Evolutionary conservation across 1,139 yeast species (phyloP).

Genomic region (Taphrina communis): DNA sequence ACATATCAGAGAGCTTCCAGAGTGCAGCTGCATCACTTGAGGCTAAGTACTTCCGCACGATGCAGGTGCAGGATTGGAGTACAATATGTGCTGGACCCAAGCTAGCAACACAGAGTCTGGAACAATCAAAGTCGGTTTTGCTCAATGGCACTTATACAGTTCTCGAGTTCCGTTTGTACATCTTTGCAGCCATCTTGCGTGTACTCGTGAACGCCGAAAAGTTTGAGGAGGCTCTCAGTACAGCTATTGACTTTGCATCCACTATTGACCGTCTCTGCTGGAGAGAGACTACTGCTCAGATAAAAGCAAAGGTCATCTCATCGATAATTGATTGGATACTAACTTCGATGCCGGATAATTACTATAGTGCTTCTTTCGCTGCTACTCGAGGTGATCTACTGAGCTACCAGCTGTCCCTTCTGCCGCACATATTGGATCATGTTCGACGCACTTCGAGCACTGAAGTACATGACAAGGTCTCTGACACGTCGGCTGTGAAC

Average conservation of each 20-base stretch:
- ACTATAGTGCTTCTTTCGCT: background rate
- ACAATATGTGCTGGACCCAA: background rate
- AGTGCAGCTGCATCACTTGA: background rate
- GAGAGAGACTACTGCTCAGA: background rate
- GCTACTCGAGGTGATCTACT: slow-evolving; percentile 6
- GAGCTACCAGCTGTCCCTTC: background rate
- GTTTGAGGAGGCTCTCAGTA: background rate
- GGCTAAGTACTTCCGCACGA: background rate
- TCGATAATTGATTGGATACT: slow-evolving; percentile 1
- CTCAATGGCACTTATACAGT: background rate
- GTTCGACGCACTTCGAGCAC: background rate
- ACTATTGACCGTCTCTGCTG: background rate
- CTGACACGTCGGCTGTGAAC: background rate
- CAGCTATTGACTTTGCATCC: background rate
- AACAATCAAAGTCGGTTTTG: background rate
- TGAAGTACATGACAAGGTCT: background rate
- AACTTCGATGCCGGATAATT: background rate
- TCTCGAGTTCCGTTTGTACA: background rate
- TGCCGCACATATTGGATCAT: background rate
- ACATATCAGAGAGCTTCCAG: background rate
- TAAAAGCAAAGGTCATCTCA: background rate
- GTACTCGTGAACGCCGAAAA: background rate
- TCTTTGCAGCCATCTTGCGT: background rate
- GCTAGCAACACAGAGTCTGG: background rate
- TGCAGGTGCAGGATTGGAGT: background rate